Conservation (phyloP, 768 basidiomycete genomes). For the Suillus placidus region DNA sequence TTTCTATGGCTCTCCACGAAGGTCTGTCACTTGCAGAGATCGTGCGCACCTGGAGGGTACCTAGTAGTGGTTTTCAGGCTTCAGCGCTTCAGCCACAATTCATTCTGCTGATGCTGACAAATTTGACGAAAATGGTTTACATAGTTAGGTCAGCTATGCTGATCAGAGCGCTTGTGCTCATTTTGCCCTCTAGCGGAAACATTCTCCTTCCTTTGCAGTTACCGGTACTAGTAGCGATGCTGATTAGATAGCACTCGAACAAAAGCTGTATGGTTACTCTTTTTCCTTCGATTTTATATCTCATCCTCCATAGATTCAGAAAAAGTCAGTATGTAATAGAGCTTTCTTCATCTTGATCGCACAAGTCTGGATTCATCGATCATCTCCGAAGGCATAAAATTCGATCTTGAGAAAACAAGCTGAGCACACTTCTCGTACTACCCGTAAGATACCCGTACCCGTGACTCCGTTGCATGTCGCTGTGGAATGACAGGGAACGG, state of each 20-base stretch:
- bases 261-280: not conserved
- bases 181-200: not conserved
- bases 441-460: too few species aligned
- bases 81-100: not conserved
- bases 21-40: constrained; percentile 3
- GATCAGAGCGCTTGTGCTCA: too few species aligned
- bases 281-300: not conserved
- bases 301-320: not conserved
- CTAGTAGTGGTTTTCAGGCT: not conserved
- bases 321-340: not conserved
- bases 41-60: not conserved
- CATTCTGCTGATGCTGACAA: not conserved
- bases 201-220: not conserved
- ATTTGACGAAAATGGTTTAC: constrained; percentile 3
- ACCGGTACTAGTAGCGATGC: not conserved
- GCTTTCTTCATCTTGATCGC: not conserved
- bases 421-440: not conserved
- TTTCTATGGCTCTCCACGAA: constrained; percentile 3
- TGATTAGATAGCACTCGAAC: not conserved
- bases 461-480: too few species aligned
- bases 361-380: not conserved
- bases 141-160: too few species aligned
- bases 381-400: not conserved
- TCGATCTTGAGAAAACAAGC: not conserved
- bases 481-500: too few species aligned